Evolutionary conservation across 805 yeast genomes (phyloP).

Genomic region (Kodamaea leandrae): DNA sequence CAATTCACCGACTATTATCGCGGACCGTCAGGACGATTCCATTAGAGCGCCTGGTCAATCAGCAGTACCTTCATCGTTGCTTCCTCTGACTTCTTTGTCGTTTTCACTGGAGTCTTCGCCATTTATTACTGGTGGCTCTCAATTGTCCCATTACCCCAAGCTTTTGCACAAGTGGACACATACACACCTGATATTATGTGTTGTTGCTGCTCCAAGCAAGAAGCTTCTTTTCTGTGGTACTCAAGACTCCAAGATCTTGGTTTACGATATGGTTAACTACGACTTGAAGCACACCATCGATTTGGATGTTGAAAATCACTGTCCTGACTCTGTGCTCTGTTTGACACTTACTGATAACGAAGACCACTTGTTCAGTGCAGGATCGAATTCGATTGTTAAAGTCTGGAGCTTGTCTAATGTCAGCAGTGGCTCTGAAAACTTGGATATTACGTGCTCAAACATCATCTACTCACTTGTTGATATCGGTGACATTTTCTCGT

Average conservation of each 20-base stretch:
- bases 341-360: conserved; percentile 55
- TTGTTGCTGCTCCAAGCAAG: conserved; percentile 56
- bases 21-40: background rate
- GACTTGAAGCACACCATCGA: conserved; percentile 48
- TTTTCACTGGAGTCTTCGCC: conserved; percentile 7
- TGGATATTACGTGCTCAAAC: conserved; percentile 41
- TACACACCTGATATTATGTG: conserved; percentile 69
- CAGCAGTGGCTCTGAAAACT: background rate
- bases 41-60: background rate
- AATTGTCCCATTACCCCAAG: conserved; percentile 8
- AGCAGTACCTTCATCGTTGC: conserved; percentile 4
- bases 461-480: conserved; percentile 83
- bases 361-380: conserved; percentile 71
- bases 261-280: conserved; percentile 65
- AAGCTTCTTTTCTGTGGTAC: conserved; percentile 82
- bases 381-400: conserved; percentile 85
- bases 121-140: background rate
- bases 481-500: conserved; percentile 89
- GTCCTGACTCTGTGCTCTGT: conserved; percentile 67
- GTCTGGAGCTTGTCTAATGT: conserved; percentile 65
- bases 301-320: conserved; percentile 50
- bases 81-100: conserved; percentile 6
- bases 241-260: conserved; percentile 75
- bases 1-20: conserved; percentile 21
- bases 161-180: conserved; percentile 71